Conservation (phyloP, 148 eudicot species). For the Rhododendron vialii region DNA sequence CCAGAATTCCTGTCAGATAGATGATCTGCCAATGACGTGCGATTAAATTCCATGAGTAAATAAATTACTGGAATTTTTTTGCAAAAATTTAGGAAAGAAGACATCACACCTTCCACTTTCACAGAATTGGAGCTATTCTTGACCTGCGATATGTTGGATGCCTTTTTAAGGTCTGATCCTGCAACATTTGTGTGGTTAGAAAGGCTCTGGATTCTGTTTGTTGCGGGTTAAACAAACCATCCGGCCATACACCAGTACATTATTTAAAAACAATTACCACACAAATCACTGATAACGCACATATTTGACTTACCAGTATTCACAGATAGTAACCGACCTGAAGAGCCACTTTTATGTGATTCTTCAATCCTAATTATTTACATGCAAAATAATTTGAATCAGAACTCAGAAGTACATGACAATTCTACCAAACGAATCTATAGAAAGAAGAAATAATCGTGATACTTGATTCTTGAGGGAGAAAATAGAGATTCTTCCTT, state of each 20-base stretch:
- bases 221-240: neutral
- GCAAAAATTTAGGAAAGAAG: neutral
- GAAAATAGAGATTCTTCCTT: slow-evolving; percentile 56
- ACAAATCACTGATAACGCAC: neutral
- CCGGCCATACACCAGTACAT: neutral
- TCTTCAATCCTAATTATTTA: slow-evolving; percentile 41
- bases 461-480: slow-evolving; percentile 58
- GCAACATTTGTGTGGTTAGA: slow-evolving; percentile 17
- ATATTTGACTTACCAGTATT: slow-evolving; percentile 29
- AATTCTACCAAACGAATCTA: slow-evolving; percentile 4
- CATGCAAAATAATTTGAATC: slow-evolving; percentile 7
- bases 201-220: neutral
- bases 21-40: slow-evolving; percentile 22
- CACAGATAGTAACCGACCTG: slow-evolving; percentile 42
- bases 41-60: neutral
- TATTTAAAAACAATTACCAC: neutral
- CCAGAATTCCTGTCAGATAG: slow-evolving; percentile 37
- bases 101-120: slow-evolving; percentile 29
- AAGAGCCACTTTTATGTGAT: slow-evolving; percentile 41
- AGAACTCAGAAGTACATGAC: slow-evolving; percentile 10
- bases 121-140: slow-evolving; percentile 22
- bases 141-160: slow-evolving; percentile 20
- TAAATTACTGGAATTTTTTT: neutral
- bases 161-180: slow-evolving; percentile 24
- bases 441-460: neutral